phyloP scores from a whole-genome alignment of 768 basidiomycete species.

The Lactarius trivialis region DNA sequence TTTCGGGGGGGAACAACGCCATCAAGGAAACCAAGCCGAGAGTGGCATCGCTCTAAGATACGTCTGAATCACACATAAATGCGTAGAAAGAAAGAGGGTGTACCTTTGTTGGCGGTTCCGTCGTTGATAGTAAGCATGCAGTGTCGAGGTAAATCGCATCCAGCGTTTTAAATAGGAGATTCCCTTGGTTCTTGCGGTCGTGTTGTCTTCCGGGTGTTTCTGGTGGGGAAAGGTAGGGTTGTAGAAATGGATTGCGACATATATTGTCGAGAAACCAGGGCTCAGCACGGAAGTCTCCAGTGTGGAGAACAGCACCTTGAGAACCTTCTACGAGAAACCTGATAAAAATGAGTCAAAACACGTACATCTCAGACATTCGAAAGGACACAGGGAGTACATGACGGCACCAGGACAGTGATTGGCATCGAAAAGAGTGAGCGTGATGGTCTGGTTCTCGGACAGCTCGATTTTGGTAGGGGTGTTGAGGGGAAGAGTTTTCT shows the following conservation, averaged over 20 bases:
- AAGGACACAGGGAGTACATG: slow-evolving; percentile 49
- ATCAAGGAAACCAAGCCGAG: slow-evolving; percentile 65
- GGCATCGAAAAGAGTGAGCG: slow-evolving; percentile 77
- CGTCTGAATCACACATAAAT: neutral
- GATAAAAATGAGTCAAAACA: neutral
- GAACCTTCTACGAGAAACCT: slow-evolving; percentile 83
- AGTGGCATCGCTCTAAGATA: slow-evolving; percentile 54
- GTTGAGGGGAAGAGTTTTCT: slow-evolving; percentile 58
- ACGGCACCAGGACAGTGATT: slow-evolving; percentile 95
- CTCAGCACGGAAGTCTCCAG: slow-evolving; percentile 90
- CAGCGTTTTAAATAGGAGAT: slow-evolving; percentile 35
- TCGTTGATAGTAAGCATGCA: slow-evolving; percentile 47
- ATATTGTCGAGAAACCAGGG: slow-evolving; percentile 68
- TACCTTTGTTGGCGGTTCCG: slow-evolving; percentile 3
- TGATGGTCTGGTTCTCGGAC: slow-evolving; percentile 49
- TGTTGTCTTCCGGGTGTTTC: neutral
- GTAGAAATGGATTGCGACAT: slow-evolving; percentile 60
- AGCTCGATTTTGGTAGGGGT: slow-evolving; percentile 59
- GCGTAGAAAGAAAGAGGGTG: neutral
- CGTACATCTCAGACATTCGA: neutral
- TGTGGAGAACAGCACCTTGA: slow-evolving; percentile 73
- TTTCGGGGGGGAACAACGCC: slow-evolving; percentile 52
- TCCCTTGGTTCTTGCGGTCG: neutral
- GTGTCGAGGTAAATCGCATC: slow-evolving; percentile 85
- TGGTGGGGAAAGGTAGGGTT: slow-evolving; percentile 51